Evolutionary conservation across 495 filamentous ascomycete genomes (phyloP).

Genomic region (Aspergillus nidulans): DNA sequence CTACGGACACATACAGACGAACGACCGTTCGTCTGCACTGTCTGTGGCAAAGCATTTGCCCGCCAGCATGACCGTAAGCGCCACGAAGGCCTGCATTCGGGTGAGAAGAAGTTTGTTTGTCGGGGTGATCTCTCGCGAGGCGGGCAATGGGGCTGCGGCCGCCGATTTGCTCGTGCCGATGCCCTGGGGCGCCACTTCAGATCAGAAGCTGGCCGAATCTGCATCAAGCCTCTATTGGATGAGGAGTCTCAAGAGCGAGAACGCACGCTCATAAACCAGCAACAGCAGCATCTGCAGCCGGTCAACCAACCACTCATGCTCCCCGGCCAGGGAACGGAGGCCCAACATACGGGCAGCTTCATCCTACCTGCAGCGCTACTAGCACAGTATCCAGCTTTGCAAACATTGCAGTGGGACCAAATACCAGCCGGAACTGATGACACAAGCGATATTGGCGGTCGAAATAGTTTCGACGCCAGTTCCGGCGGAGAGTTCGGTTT

Average conservation of each 20-base stretch:
- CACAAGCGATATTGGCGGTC: slow-evolving; percentile 69
- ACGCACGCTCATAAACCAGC: slow-evolving; percentile 60
- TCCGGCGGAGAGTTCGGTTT: slow-evolving; percentile 56
- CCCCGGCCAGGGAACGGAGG: slow-evolving; percentile 34
- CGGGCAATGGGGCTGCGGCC: slow-evolving; percentile 85
- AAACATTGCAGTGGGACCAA: slow-evolving; percentile 73
- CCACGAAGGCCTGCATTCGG: slow-evolving; percentile 85
- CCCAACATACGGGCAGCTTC: slow-evolving; percentile 49
- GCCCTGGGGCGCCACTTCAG: slow-evolving; percentile 96
- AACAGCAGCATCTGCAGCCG: slow-evolving; percentile 45
- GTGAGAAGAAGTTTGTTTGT: slow-evolving; percentile 97
- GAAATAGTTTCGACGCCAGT: slow-evolving; percentile 87
- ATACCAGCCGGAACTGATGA: slow-evolving; percentile 50
- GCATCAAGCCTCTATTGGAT: slow-evolving; percentile 91
- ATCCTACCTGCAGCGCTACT: slow-evolving; percentile 82
- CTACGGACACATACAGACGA: slow-evolving; percentile 90
- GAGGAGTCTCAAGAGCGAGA: slow-evolving; percentile 80
- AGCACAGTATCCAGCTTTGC: slow-evolving; percentile 86
- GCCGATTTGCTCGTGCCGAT: slow-evolving; percentile 91
- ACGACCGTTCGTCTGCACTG: slow-evolving; percentile 88
- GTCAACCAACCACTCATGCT: slow-evolving; percentile 40
- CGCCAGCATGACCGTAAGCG: slow-evolving; percentile 91
- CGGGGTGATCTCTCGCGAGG: slow-evolving; percentile 80
- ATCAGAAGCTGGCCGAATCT: slow-evolving; percentile 89
- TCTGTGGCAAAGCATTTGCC: slow-evolving; percentile 94